Evolutionary conservation across 257 asterid genomes (phyloP), one percentile per base, ranked within the genome.

Genomic region (Nicotiana paniculata): DNA sequence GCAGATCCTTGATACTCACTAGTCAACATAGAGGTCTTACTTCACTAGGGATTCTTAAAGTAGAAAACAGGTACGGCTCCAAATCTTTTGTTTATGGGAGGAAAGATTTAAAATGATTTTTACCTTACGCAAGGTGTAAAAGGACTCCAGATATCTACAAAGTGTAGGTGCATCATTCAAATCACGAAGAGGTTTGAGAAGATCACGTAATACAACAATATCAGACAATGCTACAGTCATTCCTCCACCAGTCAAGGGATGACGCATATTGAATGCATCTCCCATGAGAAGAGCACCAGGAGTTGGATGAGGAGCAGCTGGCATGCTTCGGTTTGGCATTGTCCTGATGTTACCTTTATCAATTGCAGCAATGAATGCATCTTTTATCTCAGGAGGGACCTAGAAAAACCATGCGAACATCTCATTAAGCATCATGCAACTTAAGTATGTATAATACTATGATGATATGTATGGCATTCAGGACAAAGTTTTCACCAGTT

Each of bases 231-330:
- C 96, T 17, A 91, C 96, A 0, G 96, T 90, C 96, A 91, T 90
- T 86, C 96, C 96, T 76, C 93, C 93, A 11, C 96, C 96, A 5
- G 96, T 91, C 77, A 91, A 80, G 33, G 93, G 93, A 62, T 91
- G 96, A 51, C 96, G 91, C 93, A 91, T 91, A 83, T 91, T 91
- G 84, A 91, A 91, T 11, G 96, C 92, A 80, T 91, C 96, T 5
- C 96, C 96, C 90, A 91, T 84, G 17, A 91, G 88, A 54, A 91
- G 77, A 46, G 96, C 96, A 62, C 93, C 93, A 4, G 93, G 93
- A 26, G 92, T 89, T 17, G 92, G 91, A 54, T 82, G 90, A 77
- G 93, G 93, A 85, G 85, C 86, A 26, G 93, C 96, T 9, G 96
- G 93, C 96, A 91, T 89, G 89, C 92, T 91, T 85, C 91, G 83